Base-by-base conservation (phyloP, 768 basidiomycete species). In the Leccinellum rugosiceps region DNA sequence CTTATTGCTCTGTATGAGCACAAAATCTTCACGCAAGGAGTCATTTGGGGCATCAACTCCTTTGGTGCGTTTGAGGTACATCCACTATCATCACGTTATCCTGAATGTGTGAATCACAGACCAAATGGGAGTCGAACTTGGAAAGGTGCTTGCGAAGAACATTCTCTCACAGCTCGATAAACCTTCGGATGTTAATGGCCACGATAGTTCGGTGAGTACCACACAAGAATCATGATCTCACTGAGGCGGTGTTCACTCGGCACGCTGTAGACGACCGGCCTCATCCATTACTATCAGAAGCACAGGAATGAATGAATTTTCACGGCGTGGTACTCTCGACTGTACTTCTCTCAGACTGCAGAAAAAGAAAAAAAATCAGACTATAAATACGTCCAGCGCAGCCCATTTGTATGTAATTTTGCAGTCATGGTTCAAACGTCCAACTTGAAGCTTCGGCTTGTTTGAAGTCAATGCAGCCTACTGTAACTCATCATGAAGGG, bases 91-190 rank as follows among this genome's bases (percentile, higher is more conserved):
- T 35, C n/a, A 10, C n/a, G 13, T 9, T 8, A 19, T 49, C 32
- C 53, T 63, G 9, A 53, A 38, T 7, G 15, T 21, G 14, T 15
- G 50, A 11, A 23, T 46, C 1, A 21, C 66, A 92, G 93, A 98
- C 74, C 97, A 98, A 86, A 97, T 98, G 95, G 97, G 97, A 72
- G 96, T 98, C 63, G 96, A 98, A 74, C 88, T 98, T 54, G 95
- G 95, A 56, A 98, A 98, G 73, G 91, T 95, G 5, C 84, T 99
- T 45, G 97, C 97, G 1, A 98, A 98, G 85, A 89, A 88, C 65
- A 98, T 99, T 66, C 81, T 98, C 51, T 81, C 85, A 2, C 94
- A 97, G 74, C 86, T 98, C 46, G 84, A 77, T n/a, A 83, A 80
- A 57, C 86, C 92, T 9, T 80, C 77, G 25, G 87, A 94, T 63